Conservation (phyloP, 768 basidiomycete species). For the Daedaleopsis sinensis region DNA sequence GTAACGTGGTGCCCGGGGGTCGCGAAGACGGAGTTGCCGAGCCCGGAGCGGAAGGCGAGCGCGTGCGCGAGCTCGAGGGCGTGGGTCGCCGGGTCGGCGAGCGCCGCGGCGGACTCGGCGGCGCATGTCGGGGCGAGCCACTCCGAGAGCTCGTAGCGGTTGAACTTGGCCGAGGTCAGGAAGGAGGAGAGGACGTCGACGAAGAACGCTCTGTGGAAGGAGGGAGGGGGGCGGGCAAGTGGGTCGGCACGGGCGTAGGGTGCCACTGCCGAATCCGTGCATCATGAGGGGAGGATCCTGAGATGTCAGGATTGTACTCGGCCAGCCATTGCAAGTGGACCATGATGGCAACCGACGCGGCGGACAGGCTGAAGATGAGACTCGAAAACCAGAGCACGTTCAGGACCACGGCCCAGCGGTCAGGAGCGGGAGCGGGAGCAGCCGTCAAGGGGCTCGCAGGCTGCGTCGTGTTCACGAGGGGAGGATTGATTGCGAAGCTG, state of each 20-base stretch:
- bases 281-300: constrained; percentile 20
- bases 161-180: constrained; percentile 80
- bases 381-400: constrained; percentile 20
- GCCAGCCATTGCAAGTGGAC: constrained; percentile 22
- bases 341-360: constrained; percentile 18
- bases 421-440: neutral
- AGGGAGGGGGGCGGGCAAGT: neutral
- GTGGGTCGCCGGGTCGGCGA: constrained; percentile 59
- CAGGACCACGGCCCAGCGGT: neutral
- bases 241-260: neutral
- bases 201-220: constrained; percentile 79
- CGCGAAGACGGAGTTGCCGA: constrained; percentile 91
- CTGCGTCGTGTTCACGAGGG: neutral
- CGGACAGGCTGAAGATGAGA: constrained; percentile 15
- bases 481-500: neutral
- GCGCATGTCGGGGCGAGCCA: constrained; percentile 71
- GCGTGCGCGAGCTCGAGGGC: constrained; percentile 89
- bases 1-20: constrained; percentile 66
- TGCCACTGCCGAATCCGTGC: constrained; percentile 26
- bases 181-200: constrained; percentile 86
- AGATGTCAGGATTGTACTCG: constrained; percentile 17
- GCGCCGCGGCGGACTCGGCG: constrained; percentile 66
- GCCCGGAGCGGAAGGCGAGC: constrained; percentile 92
- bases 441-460: neutral
- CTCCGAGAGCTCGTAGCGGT: constrained; percentile 77